Conservation (phyloP, 2,329 filamentous ascomycete genomes). For the Verticillium isaacii region DNA sequence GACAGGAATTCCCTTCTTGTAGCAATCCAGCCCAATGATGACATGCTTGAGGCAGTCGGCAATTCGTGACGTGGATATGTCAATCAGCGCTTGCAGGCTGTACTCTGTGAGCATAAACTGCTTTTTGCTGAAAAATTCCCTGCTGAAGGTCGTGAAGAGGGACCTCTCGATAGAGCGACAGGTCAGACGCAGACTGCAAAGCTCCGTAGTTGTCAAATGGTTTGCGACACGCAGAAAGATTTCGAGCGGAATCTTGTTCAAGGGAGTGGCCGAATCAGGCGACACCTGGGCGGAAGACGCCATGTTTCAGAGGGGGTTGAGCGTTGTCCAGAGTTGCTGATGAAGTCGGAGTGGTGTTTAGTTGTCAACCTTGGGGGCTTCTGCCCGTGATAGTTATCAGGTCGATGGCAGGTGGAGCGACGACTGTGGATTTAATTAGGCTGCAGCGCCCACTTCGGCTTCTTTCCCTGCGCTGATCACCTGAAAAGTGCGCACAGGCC, state of each 20-base stretch:
- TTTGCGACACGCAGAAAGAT: constrained; percentile 50
- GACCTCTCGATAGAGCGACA: constrained; percentile 50
- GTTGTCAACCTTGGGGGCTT: too few species aligned
- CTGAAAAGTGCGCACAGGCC: too few species aligned
- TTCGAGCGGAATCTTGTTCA: constrained; percentile 49
- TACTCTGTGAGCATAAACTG: constrained; percentile 59
- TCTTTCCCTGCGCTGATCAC: too few species aligned
- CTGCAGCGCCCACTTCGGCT: too few species aligned
- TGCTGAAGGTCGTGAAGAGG: constrained; percentile 50
- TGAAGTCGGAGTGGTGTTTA: too few species aligned
- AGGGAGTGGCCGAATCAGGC: constrained; percentile 6
- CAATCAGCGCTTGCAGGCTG: constrained; percentile 50
- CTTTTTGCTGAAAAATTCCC: constrained; percentile 60
- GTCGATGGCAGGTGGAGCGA: too few species aligned
- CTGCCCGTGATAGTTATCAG: too few species aligned
- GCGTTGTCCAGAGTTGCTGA: background rate
- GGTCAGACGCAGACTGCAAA: constrained; percentile 47
- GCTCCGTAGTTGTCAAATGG: constrained; percentile 49
- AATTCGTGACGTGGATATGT: constrained; percentile 45
- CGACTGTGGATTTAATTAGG: too few species aligned
- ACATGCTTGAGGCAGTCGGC: constrained; percentile 35
- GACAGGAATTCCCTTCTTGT: background rate
- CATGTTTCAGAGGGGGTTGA: background rate
- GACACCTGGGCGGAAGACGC: background rate
- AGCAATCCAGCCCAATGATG: constrained; percentile 41